phyloP scores from a whole-genome alignment of 306 rosid species.

The Geum urbanum region DNA sequence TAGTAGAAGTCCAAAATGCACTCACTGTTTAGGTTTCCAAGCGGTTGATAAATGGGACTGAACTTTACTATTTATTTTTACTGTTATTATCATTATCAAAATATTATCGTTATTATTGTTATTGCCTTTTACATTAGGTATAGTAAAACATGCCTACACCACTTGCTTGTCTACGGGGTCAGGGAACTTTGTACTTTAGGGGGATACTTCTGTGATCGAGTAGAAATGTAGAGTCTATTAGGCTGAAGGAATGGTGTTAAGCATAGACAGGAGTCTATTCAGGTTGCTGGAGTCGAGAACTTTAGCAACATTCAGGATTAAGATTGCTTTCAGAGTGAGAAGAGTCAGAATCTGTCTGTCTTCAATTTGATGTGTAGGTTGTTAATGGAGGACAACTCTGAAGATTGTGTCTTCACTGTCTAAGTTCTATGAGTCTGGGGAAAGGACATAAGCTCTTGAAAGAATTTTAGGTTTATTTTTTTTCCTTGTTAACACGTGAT shows the following conservation, averaged over 20 bases:
- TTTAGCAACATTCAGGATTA: neutral
- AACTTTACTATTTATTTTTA: neutral
- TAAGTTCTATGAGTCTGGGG: no score
- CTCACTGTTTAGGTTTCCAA: neutral
- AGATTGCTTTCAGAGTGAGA: neutral
- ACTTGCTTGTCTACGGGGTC: neutral
- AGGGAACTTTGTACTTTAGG: neutral
- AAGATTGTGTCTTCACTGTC: no score
- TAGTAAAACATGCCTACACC: neutral
- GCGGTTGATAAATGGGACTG: neutral
- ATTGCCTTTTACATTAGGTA: neutral
- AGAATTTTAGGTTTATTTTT: neutral
- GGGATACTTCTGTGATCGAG: neutral
- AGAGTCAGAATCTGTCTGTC: no score
- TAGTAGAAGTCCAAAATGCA: slow-evolving; percentile 33
- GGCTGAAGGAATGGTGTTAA: neutral
- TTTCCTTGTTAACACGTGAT: neutral
- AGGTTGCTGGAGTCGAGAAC: neutral
- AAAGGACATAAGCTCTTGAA: no score
- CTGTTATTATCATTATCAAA: no score
- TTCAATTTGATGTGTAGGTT: no score
- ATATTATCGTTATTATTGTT: no score
- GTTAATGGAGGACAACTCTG: no score
- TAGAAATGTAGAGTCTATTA: neutral
- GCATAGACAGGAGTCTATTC: neutral